A percentile compares a stretch with the other conserved stretches of the same genome.
Conservation (phyloP, 805 yeast species). For the Cyberlindnera subsufficiens region DNA sequence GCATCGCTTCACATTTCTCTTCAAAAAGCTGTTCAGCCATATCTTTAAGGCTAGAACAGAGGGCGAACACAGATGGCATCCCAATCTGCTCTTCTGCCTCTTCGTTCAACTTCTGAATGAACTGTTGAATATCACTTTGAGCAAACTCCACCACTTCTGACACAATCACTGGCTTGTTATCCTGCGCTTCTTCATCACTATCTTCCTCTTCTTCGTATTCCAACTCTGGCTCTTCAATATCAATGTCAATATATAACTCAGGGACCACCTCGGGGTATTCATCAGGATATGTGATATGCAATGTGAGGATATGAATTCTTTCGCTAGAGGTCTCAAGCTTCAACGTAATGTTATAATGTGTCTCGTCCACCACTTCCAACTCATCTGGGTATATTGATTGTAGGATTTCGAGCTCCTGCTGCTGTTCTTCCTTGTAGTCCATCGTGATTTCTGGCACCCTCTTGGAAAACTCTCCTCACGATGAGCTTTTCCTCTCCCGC, state of each 20-base stretch:
- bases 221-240: conserved; percentile 25
- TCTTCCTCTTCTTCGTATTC: conserved; percentile 26
- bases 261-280: conserved; percentile 82
- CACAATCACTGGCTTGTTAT: conserved; percentile 41
- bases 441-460: conserved; percentile 26
- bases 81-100: conserved; percentile 81
- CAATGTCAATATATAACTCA: conserved; percentile 36
- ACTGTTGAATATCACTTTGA: conserved; percentile 36
- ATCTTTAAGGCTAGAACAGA: conserved; percentile 75
- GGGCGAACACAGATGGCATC: conserved; percentile 83
- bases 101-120: conserved; percentile 37
- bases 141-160: conserved; percentile 56
- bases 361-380: conserved; percentile 32
- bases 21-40: conserved; percentile 66
- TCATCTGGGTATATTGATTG: conserved; percentile 95
- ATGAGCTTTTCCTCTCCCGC: too few relatives aligned
- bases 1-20: conserved; percentile 46
- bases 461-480: too few relatives aligned
- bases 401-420: conserved; percentile 84
- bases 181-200: conserved; percentile 37
- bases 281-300: conserved; percentile 69
- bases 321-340: conserved; percentile 63
- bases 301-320: conserved; percentile 46
- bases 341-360: conserved; percentile 52
- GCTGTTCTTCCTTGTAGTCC: conserved; percentile 81